A percentile compares a stretch with the other conserved stretches of the same genome.
Evolutionary conservation across 345 rosid genomes (phyloP).

Genomic region (Brassica juncea): DNA sequence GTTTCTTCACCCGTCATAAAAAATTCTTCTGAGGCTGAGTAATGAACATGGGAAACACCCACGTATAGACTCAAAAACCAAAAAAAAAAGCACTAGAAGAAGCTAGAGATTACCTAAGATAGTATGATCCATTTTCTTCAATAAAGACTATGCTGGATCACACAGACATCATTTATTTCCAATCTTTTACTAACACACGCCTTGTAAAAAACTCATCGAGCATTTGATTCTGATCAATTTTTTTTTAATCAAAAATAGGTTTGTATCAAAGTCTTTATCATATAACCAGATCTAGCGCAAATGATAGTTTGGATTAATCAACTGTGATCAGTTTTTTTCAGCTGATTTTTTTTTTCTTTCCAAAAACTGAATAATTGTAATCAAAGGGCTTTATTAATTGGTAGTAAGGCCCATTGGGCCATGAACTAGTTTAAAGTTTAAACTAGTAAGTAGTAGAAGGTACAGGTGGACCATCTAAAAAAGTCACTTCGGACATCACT

Average conservation of each 20-base stretch:
- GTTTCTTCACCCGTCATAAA: conserved; percentile 33
- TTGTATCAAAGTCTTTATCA: neutral
- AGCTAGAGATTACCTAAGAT: neutral
- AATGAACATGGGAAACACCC: neutral
- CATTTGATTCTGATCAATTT: neutral
- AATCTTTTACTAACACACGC: neutral
- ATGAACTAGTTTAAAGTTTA: neutral
- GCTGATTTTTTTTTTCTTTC: too few species aligned
- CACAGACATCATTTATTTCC: neutral
- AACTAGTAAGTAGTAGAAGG: conserved; percentile 1
- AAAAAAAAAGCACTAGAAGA: conserved; percentile 6
- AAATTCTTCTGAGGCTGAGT: too few species aligned
- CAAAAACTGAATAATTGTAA: too few species aligned
- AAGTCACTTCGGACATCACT: conserved; percentile 30
- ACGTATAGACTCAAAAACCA: neutral
- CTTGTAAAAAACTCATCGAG: neutral
- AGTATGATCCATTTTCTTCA: too few species aligned
- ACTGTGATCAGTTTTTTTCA: too few species aligned
- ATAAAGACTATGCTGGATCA: neutral
- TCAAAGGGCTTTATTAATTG: neutral
- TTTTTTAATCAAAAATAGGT: neutral
- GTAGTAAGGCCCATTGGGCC: neutral
- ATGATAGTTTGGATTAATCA: neutral
- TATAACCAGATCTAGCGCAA: too few species aligned
- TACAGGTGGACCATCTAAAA: conserved; percentile 27